Conservation (phyloP, 2,329 filamentous ascomycete species). For the Phialophora tarda region DNA sequence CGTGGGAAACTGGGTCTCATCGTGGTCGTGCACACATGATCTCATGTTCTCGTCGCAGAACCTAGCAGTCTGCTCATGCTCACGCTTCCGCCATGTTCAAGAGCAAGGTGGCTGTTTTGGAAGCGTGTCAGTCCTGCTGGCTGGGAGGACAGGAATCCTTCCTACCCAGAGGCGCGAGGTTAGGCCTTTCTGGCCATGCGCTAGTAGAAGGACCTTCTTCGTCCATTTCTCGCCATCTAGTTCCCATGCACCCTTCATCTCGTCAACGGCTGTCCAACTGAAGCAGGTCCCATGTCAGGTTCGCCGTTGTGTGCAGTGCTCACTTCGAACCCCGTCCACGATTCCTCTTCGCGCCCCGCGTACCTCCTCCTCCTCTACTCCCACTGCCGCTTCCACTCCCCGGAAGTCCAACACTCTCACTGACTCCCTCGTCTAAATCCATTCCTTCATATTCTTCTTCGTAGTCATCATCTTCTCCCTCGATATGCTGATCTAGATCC, state of each 20-base stretch:
- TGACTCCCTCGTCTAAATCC: constrained; percentile 42
- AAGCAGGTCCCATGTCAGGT: background rate
- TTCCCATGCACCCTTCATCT: background rate
- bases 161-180: too few species aligned
- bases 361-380: constrained; percentile 17
- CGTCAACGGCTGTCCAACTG: background rate
- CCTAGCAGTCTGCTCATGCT: background rate
- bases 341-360: constrained; percentile 38
- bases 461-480: constrained; percentile 44
- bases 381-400: background rate
- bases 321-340: constrained; percentile 34
- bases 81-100: background rate
- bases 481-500: constrained; percentile 48
- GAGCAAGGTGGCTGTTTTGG: background rate
- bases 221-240: background rate
- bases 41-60: background rate
- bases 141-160: background rate
- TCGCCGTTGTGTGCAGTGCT: background rate
- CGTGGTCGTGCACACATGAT: background rate
- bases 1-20: background rate
- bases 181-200: background rate
- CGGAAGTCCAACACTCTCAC: constrained; percentile 24
- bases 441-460: constrained; percentile 37
- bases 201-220: background rate
- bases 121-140: background rate